Conservation (phyloP, 192 early-diverging fungal genomes). For the Physocladia obscura region DNA sequence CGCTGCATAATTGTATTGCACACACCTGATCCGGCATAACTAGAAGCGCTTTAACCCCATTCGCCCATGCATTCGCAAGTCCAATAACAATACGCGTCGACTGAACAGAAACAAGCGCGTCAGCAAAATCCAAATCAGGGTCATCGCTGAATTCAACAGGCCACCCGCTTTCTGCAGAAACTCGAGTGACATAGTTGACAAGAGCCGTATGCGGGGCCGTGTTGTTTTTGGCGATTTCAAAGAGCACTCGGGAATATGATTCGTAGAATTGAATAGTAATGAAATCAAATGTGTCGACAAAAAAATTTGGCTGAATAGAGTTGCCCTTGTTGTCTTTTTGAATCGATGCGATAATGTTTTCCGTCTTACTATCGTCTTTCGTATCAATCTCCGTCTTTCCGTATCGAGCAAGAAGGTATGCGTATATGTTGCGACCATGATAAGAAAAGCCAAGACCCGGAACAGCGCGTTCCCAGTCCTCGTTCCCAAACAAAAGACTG, state of each 20-base stretch:
- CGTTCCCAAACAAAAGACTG: not conserved
- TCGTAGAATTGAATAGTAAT: not conserved
- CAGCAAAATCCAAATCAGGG: not conserved
- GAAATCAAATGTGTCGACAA: not conserved
- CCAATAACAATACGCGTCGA: not conserved
- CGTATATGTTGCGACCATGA: not conserved
- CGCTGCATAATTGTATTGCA: no score
- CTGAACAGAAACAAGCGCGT: not conserved
- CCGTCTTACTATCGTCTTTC: no score
- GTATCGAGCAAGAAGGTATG: not conserved
- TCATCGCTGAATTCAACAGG: not conserved
- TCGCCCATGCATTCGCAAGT: not conserved
- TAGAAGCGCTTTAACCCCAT: not conserved
- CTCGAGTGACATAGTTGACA: not conserved
- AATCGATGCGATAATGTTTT: no score
- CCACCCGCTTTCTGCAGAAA: not conserved
- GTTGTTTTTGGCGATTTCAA: not conserved
- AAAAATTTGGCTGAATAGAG: no score
- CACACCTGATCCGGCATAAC: not conserved
- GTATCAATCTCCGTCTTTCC: not conserved
- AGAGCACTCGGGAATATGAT: not conserved
- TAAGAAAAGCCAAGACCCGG: not conserved
- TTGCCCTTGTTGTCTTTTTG: no score
- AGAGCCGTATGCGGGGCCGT: not conserved
- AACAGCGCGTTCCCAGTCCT: not conserved